Base-by-base conservation (phyloP, 345 rosid genomes). In the Pugionium dolabratum region DNA sequence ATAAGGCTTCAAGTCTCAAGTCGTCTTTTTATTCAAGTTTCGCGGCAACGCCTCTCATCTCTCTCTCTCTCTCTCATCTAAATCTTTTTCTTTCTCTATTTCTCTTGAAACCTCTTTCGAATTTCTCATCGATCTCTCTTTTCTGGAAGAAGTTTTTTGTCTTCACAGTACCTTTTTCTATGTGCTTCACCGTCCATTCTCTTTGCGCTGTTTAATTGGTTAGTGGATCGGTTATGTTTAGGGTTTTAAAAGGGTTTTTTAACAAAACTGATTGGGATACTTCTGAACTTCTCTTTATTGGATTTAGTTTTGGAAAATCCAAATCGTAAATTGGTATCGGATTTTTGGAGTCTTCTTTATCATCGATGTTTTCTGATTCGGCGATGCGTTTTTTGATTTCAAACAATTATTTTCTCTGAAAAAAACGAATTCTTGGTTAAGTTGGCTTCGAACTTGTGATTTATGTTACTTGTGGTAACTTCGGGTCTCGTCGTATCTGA, bases 11-110 rank as follows among this genome's bases (percentile, higher is more conserved):
- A 40, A 62, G 26, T 54, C 62, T 67, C 61, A 58, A 50, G 48
- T 55, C 47, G 66, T 77, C 86, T 79, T 78, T 78, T 75, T 80
- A 81, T 88, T 88, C 86, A 86, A 88, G 96, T 86, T 89, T 89
- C 92, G 92, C 96, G 96, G 96, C 92, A 86, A 89, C 79, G 71
- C 74, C 75, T 3, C 4, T 32, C 5, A 33, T 41, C 62, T 39
- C 31, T 69, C 44, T 39, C 50, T 28, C 34, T 26, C 37, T 50
- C 37, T 9, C 28, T 43, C 29, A 44, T 44, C 18, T 18, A 18
- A 18, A 40, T 39, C 51, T 33, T 33, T 27, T 34, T 47, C 45
- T 25, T 29, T 46, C 29, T 58, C 50, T 37, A 18, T 55, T 45
- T 39, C 32, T n/a, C 26, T 18, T 18, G 18, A 18, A 18, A 18